Evolutionary conservation across 106 monocot genomes (phyloP).

Genomic region (Amphibolis antarctica): DNA sequence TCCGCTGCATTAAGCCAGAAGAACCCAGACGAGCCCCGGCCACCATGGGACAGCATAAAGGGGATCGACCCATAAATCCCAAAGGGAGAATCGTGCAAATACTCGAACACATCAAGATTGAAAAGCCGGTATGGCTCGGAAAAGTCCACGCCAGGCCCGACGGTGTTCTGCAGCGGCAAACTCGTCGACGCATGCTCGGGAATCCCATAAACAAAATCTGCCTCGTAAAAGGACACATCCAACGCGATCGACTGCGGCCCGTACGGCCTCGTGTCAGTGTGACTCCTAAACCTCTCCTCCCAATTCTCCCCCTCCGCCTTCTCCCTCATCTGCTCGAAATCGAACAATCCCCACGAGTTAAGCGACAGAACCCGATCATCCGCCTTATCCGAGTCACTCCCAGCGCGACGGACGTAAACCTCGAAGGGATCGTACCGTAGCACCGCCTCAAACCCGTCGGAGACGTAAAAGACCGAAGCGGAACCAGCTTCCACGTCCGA

Average conservation of each 20-base stretch:
- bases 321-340: constrained; percentile 69
- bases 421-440: constrained; percentile 76
- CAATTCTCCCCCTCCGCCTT: constrained; percentile 66
- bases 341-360: constrained; percentile 84
- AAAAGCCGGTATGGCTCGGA: constrained; percentile 93
- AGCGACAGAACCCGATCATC: constrained; percentile 55
- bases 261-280: constrained; percentile 68
- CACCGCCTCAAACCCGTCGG: constrained; percentile 50
- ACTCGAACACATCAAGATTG: constrained; percentile 96
- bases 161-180: constrained; percentile 49
- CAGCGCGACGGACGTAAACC: constrained; percentile 41
- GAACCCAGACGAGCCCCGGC: constrained; percentile 48
- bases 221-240: constrained; percentile 80
- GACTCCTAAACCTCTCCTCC: constrained; percentile 79
- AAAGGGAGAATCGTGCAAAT: constrained; percentile 77
- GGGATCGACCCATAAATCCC: constrained; percentile 93
- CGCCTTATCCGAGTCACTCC: background rate
- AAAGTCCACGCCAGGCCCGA: constrained; percentile 69
- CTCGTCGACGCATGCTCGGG: constrained; percentile 79
- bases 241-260: constrained; percentile 89
- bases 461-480: constrained; percentile 37
- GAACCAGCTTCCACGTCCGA: constrained; percentile 6
- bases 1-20: constrained; percentile 99
- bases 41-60: constrained; percentile 85
- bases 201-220: constrained; percentile 88